Conservation (phyloP, 106 monocot genomes). For the Acorus calamus region DNA sequence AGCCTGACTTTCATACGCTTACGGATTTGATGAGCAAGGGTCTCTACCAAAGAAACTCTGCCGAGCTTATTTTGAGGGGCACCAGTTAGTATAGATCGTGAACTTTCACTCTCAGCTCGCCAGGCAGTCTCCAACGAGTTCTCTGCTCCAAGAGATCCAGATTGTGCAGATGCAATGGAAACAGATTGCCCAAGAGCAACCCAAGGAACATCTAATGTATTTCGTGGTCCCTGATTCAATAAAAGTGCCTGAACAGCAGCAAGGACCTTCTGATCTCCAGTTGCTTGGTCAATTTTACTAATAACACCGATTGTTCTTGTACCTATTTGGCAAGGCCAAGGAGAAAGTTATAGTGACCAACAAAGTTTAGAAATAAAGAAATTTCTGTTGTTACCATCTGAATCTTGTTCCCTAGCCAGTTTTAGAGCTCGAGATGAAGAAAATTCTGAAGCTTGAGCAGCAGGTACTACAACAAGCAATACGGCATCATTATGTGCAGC, state of each 20-base stretch:
- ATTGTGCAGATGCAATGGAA: constrained; percentile 85
- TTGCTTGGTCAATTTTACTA: constrained; percentile 88
- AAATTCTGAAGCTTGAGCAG: constrained; percentile 77
- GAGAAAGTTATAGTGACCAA: background rate
- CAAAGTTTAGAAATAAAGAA: background rate
- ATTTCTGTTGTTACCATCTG: constrained; percentile 39
- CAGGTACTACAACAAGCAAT: too few relatives aligned
- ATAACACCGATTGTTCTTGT: constrained; percentile 81
- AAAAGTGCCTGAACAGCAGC: constrained; percentile 74
- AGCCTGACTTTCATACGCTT: constrained; percentile 84
- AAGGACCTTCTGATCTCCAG: constrained; percentile 69
- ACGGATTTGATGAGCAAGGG: constrained; percentile 74
- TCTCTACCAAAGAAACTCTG: constrained; percentile 82
- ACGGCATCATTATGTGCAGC: constrained; percentile 89
- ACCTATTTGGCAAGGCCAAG: constrained; percentile 22
- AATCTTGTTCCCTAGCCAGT: constrained; percentile 69
- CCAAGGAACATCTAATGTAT: constrained; percentile 72
- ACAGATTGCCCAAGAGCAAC: too few relatives aligned
- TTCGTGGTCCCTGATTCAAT: constrained; percentile 63
- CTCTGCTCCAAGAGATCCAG: constrained; percentile 71
- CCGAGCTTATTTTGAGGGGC: constrained; percentile 79
- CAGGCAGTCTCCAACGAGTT: constrained; percentile 86
- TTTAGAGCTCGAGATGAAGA: constrained; percentile 74
- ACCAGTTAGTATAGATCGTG: constrained; percentile 69
- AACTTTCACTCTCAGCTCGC: constrained; percentile 81